These are phyloP conservation scores for Cadophora malorum DNA, from an alignment of 2,329 filamentous ascomycete species.

Conservation along the genomic window DNA sequence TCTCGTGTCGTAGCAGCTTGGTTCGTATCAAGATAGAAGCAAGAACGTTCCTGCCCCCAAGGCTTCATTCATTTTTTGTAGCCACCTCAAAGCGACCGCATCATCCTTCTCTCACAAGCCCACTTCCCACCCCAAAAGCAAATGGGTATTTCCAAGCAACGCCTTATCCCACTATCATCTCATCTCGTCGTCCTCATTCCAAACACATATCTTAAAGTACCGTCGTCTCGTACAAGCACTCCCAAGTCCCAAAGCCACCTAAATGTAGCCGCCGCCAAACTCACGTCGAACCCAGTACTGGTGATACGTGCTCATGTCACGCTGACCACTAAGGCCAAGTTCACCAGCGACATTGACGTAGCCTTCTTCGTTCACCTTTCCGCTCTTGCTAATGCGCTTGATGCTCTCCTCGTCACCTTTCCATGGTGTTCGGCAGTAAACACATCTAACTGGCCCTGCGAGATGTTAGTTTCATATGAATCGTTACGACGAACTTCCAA, in stretches of 20 bases:
- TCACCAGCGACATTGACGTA: constrained; percentile 68
- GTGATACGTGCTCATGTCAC: constrained; percentile 52
- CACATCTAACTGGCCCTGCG: constrained; percentile 57
- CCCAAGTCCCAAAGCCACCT: constrained; percentile 1
- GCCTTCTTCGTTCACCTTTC: constrained; percentile 55
- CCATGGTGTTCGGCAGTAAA: constrained; percentile 66
- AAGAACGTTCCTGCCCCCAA: too few species aligned
- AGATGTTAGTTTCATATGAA: constrained; percentile 30
- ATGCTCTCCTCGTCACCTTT: constrained; percentile 51
- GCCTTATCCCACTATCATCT: background rate
- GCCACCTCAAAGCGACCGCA: background rate
- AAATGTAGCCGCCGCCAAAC: constrained; percentile 23
- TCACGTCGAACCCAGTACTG: constrained; percentile 34
- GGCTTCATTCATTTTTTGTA: background rate
- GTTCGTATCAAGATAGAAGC: background rate
- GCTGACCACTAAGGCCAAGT: constrained; percentile 59
- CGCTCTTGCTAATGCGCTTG: constrained; percentile 52
- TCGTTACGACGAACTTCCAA: too few species aligned
- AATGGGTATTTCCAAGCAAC: constrained; percentile 24
- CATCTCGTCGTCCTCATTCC: too few species aligned
- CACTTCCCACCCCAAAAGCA: too few species aligned
- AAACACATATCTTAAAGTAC: background rate
- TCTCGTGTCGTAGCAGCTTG: background rate
- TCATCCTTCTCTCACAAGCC: too few species aligned
- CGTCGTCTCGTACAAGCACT: background rate